Evolutionary conservation across 2,329 filamentous ascomycete genomes (phyloP), one percentile per base, ranked within the genome.

Genomic region (Pseudocercospora crystallina): DNA sequence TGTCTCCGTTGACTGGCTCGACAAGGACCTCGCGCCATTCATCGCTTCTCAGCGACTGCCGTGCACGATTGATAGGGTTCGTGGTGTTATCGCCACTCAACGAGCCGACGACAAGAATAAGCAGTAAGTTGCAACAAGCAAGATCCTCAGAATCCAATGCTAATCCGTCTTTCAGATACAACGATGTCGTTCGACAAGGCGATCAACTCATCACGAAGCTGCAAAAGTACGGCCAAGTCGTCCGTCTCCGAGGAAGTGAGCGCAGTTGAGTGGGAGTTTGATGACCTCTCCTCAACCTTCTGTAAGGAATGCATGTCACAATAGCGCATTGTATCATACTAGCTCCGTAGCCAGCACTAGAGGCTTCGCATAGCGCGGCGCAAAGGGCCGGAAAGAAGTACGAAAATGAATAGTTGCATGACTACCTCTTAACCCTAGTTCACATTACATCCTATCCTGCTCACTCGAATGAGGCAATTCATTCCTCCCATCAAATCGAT

Each of bases 101-200:
- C 83, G 94, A 47, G 91, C 92, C 8, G 94, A 97, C 70, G 91
- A 96, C 77, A 99, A 99, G 85, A 97, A 97, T 80, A 96, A 96
- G 81, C 94, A 99, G 76, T 70, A 59, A 63, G 67, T 66, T 8
- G 15, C 15, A 30, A 1, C n/a, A 11, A 29, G 11, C n/a, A 31
- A 26, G 26, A 14, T 10, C 47, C 7, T 17, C 11, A 29, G 12
- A n/a, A 7, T 12, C 31, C 13, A n/a, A 37, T 38, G 20, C 43
- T 56, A 33, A 50, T 34, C 32, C 43, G 12, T 14, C 37, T 41
- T n/a, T 9, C 15, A 69, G 67, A 34, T 99, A 99, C 74, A 88
- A 91, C 64, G 94, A 99, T 65, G 90, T 97, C 33, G 90, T 99
- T 55, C 94, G 94, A 76, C 94, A 97, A 71, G 94, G 94, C 30